Evolutionary conservation across 2,329 filamentous ascomycete genomes (phyloP), one percentile per base, ranked within the genome.

Genomic region (Alternaria ethzedia): DNA sequence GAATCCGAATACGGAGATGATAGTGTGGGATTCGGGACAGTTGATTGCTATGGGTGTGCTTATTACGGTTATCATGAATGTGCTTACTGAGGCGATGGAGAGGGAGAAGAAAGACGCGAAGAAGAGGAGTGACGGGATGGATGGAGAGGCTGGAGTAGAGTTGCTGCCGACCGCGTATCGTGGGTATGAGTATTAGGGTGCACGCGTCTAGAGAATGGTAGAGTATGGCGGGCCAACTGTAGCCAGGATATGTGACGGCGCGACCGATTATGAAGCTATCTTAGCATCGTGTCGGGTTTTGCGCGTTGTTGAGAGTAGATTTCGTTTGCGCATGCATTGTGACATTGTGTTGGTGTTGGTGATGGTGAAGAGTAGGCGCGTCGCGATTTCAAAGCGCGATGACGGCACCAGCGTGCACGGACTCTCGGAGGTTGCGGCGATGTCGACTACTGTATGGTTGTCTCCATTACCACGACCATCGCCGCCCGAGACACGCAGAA

Each of bases 341-440:
- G 28, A 9, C 25, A 32, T 28, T 15, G 23, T 57, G 30, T 43
- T 20, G n/a, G 23, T 57, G 30, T 43, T 20, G n/a, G 21, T 45
- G 20, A 7, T n/a, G 9, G 21, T 41, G 12, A 17, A 30, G 41
- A 28, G 50, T 4, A 11, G 17, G 30, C 58, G 58, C 57, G 57
- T 44, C 28, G 43, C 26, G 17, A 11, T 41, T 26, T 32, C 28
- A 10, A 17, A 26, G 36, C n/a, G 26, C 20, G 32, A 59, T 62
- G 59, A 62, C 59, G 54, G 59, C 47, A 62, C 41, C 58, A 32
- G 47, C n/a, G n/a, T 26, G 59, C 59, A 62, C 59, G 59, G 59
- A 62, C 59, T 45, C 28, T 47, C 54, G 43, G 58, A 54, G 62
- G 52, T 57, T 43, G 62, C 62, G 54, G 59, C 62, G 44, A 58